Percentiles rank a stretch among this genome's conserved stretches.
These are phyloP conservation scores for Penicillium pancosmium DNA, from an alignment of 495 filamentous ascomycete species.

Conservation along the genomic window DNA sequence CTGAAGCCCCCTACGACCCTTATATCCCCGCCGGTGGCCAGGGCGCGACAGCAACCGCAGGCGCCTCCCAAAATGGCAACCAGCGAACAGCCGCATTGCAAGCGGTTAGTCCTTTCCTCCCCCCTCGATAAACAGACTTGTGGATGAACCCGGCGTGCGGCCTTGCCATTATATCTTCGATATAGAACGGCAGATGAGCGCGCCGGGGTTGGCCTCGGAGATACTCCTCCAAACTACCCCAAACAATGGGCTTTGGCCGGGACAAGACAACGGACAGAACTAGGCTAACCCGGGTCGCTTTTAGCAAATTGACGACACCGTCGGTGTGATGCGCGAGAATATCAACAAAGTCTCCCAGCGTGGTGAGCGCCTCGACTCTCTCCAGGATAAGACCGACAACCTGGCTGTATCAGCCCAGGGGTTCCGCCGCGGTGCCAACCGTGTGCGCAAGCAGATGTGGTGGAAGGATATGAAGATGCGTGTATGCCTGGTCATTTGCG, in stretches of 20 bases:
- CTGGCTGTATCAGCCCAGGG: conserved; percentile 86
- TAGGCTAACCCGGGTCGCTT: conserved; percentile 20
- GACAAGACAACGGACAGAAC: background rate
- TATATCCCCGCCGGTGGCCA: conserved; percentile 77
- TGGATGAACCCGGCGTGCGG: background rate
- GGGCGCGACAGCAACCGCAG: conserved; percentile 46
- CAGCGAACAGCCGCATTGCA: conserved; percentile 73
- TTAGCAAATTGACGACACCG: conserved; percentile 96
- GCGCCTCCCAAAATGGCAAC: conserved; percentile 59
- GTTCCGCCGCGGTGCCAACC: conserved; percentile 93
- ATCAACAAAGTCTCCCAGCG: conserved; percentile 91
- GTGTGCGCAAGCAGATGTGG: conserved; percentile 94
- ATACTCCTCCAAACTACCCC: background rate
- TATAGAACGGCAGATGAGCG: background rate
- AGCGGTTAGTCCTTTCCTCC: conserved; percentile 61
- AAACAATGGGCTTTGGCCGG: background rate
- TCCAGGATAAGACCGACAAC: conserved; percentile 96
- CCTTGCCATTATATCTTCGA: background rate
- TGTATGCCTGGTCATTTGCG: conserved; percentile 86
- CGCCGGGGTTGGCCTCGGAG: background rate
- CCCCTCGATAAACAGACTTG: conserved; percentile 1
- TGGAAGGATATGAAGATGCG: conserved; percentile 99
- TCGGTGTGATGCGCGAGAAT: conserved; percentile 91
- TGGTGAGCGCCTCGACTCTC: conserved; percentile 83
- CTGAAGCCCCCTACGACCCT: conserved; percentile 83